Percentiles rank a stretch among this genome's conserved stretches.
phyloP scores from a whole-genome alignment of 1,284 basidiomycete genomes.

The Polyporus tsugae region DNA sequence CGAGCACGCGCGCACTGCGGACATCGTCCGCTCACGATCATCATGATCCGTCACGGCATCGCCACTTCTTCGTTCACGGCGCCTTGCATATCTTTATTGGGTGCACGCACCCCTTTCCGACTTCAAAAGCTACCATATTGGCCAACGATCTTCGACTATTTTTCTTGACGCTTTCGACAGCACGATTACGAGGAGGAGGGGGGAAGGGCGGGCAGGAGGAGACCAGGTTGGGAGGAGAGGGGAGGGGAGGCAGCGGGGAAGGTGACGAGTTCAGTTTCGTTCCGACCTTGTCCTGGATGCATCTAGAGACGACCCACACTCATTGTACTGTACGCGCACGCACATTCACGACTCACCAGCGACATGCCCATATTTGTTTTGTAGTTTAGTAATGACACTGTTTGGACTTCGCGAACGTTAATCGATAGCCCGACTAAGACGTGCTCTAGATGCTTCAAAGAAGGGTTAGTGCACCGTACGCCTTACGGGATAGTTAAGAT shows the following conservation, averaged over 20 bases:
- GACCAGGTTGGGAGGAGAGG: not conserved
- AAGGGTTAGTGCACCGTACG: not conserved
- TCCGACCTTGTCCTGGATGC: conserved; percentile 22
- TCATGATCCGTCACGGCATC: conserved; percentile 22
- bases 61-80: conserved; percentile 25
- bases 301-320: conserved; percentile 24
- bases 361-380: not conserved
- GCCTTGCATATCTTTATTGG: conserved; percentile 26
- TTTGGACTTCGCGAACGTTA: not conserved
- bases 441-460: not conserved
- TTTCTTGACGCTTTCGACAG: not conserved
- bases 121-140: conserved; percentile 13
- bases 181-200: not conserved
- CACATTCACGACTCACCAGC: conserved; percentile 19
- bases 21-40: not conserved
- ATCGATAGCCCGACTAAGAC: not conserved
- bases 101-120: conserved; percentile 9
- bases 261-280: conserved; percentile 15
- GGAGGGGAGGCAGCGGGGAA: not conserved
- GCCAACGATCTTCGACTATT: not conserved
- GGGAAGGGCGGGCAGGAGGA: not conserved
- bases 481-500: too few species aligned
- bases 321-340: conserved; percentile 18
- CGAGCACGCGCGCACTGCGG: not conserved
- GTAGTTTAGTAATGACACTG: conserved; percentile 8